phyloP scores from a whole-genome alignment of 2,329 filamentous ascomycete species.

The Zarea fungicola region DNA sequence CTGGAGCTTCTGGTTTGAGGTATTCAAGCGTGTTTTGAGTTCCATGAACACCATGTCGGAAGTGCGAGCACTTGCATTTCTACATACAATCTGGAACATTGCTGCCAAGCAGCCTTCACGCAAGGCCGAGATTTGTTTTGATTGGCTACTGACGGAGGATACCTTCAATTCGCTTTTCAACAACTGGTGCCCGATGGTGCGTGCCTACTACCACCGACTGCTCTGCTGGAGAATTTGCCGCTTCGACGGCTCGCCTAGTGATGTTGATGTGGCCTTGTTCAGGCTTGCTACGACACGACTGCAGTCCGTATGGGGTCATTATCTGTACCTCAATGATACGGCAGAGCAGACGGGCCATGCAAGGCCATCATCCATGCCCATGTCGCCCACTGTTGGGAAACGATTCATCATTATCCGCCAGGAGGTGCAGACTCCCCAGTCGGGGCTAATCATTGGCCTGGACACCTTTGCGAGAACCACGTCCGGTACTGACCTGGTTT shows the following conservation, averaged over 20 bases:
- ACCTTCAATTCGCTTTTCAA: slow-evolving; percentile 81
- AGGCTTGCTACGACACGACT: slow-evolving; percentile 62
- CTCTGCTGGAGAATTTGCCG: slow-evolving; percentile 85
- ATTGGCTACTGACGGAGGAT: slow-evolving; percentile 69
- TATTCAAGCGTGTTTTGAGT: slow-evolving; percentile 71
- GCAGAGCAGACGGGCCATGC: slow-evolving; percentile 52
- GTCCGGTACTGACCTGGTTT: slow-evolving; percentile 19
- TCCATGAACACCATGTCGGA: slow-evolving; percentile 89
- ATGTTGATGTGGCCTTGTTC: slow-evolving; percentile 65
- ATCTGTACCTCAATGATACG: slow-evolving; percentile 65
- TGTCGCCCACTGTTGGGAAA: slow-evolving; percentile 77
- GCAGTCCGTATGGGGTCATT: slow-evolving; percentile 71
- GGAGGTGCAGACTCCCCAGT: slow-evolving; percentile 50
- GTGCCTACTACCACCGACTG: slow-evolving; percentile 86
- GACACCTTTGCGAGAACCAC: slow-evolving; percentile 37
- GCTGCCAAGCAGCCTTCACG: slow-evolving; percentile 60
- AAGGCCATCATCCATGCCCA: slow-evolving; percentile 72
- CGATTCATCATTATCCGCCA: slow-evolving; percentile 85
- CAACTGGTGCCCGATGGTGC: slow-evolving; percentile 94
- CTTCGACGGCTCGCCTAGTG: slow-evolving; percentile 60
- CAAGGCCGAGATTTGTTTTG: slow-evolving; percentile 65
- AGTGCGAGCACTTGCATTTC: slow-evolving; percentile 74
- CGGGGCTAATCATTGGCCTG: slow-evolving; percentile 45
- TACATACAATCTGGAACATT: slow-evolving; percentile 75
- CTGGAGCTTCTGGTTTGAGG: slow-evolving; percentile 81